Evolutionary conservation across 2,329 filamentous ascomycete genomes (phyloP), one percentile per base, ranked within the genome.

Genomic region (Monosporascus sp.): DNA sequence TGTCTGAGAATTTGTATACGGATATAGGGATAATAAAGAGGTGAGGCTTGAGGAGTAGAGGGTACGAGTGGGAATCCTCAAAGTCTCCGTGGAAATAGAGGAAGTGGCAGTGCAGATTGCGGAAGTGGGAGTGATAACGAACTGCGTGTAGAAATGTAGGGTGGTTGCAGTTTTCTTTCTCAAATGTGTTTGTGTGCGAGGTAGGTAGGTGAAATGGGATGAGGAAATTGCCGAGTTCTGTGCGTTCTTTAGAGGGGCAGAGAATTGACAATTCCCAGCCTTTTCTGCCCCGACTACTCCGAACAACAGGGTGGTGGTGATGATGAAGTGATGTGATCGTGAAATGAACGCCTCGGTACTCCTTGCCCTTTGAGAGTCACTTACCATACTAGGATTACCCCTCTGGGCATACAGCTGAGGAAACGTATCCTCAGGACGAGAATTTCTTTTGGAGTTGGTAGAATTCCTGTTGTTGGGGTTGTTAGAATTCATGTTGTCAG

Each of bases 391-490:
- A 48, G 69, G 62, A 59, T 73, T 74, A 24, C 67, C 76, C 51
- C 82, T 79, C 59, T 85, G 84, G 52, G 87, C 83, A 64, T 90
- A 83, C 59, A 94, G 80, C 57, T 93, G 92, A 31, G 92, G 91
- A 64, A 97, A 97, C 66, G 85, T 87, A 69, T 96, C 90, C 65
- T 95, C 88, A 49, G 83, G 85, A 59, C 85, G 84, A 52, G 86
- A 84, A 73, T 88, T 82, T 69, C 87, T 82, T 58, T 90, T 78
- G 69, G 86, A 88, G 14, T 4, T 22, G 49, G 83, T 85, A 59
- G 85, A 84, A 52, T 86, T 84, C 73, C 88, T 82, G 69, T 86
- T 82, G 58, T 89, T 78, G 69, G 86, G 87, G 59, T 80, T 85
- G 66, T 84, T 85, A 59, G 85, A 84, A 52, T 86, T 84, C 73